phyloP scores from a whole-genome alignment of 345 rosid genomes.

The Hevea brasiliensis region DNA sequence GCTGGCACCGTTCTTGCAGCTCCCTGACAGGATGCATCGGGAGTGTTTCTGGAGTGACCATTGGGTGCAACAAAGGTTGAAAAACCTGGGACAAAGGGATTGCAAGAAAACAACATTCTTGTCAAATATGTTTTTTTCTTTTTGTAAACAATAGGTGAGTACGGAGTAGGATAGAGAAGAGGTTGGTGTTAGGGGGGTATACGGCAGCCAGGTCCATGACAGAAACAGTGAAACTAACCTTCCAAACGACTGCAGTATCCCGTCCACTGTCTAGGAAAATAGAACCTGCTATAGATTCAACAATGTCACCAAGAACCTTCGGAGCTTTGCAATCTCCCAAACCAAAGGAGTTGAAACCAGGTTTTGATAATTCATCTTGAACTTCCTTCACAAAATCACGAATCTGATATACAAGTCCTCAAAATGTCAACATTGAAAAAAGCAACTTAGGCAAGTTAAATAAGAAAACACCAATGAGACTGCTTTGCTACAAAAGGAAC shows the following conservation, averaged over 20 bases:
- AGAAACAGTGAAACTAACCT: slow-evolving; percentile 44
- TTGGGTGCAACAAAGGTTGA: slow-evolving; percentile 90
- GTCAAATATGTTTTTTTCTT: slow-evolving; percentile 11
- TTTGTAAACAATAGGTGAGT: not conserved
- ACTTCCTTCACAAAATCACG: slow-evolving; percentile 92
- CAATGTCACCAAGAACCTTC: slow-evolving; percentile 95
- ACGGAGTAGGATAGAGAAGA: too few relatives aligned
- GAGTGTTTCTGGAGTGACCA: slow-evolving; percentile 98
- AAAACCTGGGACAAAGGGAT: slow-evolving; percentile 53
- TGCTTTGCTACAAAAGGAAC: slow-evolving; percentile 7
- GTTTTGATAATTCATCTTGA: slow-evolving; percentile 71
- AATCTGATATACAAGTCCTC: slow-evolving; percentile 50
- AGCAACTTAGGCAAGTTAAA: not conserved
- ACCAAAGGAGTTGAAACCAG: slow-evolving; percentile 95
- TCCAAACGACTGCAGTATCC: slow-evolving; percentile 84
- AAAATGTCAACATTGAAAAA: slow-evolving; percentile 16
- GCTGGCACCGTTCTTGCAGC: slow-evolving; percentile 98
- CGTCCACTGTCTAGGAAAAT: slow-evolving; percentile 85
- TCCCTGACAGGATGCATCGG: slow-evolving; percentile 99
- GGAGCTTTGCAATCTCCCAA: slow-evolving; percentile 99
- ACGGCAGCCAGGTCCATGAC: not conserved
- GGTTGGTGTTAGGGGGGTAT: not conserved
- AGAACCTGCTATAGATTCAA: slow-evolving; percentile 97
- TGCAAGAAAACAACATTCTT: not conserved
- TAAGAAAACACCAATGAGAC: not conserved